Evolutionary conservation across 495 filamentous ascomycete genomes (phyloP), one percentile per base, ranked within the genome.

Genomic region (Cercophora sp.): DNA sequence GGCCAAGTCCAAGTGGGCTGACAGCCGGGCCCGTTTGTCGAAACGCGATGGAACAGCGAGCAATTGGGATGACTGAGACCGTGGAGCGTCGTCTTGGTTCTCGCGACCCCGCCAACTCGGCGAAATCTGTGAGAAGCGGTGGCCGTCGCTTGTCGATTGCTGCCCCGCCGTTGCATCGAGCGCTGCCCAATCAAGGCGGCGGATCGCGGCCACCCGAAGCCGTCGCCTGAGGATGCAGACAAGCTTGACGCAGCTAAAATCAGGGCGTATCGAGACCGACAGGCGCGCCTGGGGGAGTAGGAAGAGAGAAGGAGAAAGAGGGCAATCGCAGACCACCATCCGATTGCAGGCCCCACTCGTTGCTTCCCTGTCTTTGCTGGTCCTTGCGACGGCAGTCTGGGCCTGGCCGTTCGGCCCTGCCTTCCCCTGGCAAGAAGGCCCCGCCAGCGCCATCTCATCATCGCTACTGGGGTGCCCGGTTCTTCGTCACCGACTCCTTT

Each of bases 181-280:
- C 2, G n/a, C 34, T 50, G 56, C 39, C 56, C 56, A 59, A 59
- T 59, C 56, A 59, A 46, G 45, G 51, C 47, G 26, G 51, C 39
- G 26, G 40, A 41, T 48, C 40, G 46, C 39, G 52, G 53, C 32
- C 16, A 47, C 36, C 51, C 56, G 40, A 47, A 24, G 19, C 40
- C 18, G 48, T 42, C 18, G 29, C 22, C 15, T 15, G 47, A 44
- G 41, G n/a, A n/a, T n/a, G n/a, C n/a, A n/a, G n/a, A n/a, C n/a
- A n/a, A n/a, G n/a, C 41, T 26, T 25, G 13, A 27, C 41, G 41
- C 41, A 44, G 41, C 41, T 11, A 25, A 24, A 26, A 43, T 13
- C 8, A 24, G 41, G 24, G 54, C 52, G 46, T 40, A 27, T 34
- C 51, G 41, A 54, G 47, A 16, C 34, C 22, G 51, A 43, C 39